A percentile compares a stretch with the other conserved stretches of the same genome.
These are phyloP conservation scores for Eimeria maxima DNA, from an alignment of 169 alveolate genomes.

Conservation along the genomic window DNA sequence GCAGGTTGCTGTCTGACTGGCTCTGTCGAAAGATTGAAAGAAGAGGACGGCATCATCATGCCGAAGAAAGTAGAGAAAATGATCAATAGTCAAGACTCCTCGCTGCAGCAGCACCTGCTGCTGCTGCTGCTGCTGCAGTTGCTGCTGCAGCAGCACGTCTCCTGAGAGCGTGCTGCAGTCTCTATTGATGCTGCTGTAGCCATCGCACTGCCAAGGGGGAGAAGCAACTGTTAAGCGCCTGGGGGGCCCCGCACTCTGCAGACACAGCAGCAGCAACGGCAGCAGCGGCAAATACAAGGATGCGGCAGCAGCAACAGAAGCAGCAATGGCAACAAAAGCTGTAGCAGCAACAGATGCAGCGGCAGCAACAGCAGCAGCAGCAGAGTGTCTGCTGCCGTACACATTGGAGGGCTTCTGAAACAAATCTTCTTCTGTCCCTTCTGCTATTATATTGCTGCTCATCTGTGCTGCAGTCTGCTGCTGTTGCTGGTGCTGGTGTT, in stretches of 20 bases:
- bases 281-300: too few relatives aligned
- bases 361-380: background rate
- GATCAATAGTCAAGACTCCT: background rate
- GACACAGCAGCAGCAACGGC: background rate
- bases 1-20: conserved; percentile 6
- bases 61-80: background rate
- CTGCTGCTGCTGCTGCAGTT: conserved; percentile 18
- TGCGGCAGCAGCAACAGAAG: background rate
- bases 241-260: background rate
- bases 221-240: background rate
- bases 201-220: background rate
- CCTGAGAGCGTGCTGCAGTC: background rate
- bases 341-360: too few relatives aligned
- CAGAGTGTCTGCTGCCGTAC: background rate
- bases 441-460: background rate
- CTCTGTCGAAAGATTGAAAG: conserved; percentile 4
- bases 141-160: conserved; percentile 3
- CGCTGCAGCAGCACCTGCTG: background rate
- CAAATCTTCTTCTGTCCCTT: background rate
- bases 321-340: too few relatives aligned
- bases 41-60: conserved; percentile 41
- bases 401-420: background rate
- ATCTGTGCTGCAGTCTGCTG: conserved; percentile 8
- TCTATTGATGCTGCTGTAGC: background rate
- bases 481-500: conserved; percentile 20